Conservation (phyloP, 257 asterid genomes). For the Nicotiana benthamiana region DNA sequence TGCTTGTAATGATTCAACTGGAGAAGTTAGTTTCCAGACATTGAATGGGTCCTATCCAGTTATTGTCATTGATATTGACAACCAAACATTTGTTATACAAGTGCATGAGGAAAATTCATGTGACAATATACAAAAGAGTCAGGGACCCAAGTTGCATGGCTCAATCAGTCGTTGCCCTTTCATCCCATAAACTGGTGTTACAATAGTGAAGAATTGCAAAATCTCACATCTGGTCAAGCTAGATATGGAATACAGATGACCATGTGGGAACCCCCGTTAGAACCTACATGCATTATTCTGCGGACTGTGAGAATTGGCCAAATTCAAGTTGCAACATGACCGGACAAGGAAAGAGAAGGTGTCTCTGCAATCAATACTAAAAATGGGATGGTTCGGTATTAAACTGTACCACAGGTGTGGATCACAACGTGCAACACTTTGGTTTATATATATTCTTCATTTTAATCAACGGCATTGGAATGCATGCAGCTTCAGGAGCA, state of each 20-base stretch:
- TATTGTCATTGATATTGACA: neutral
- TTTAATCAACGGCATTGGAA: neutral
- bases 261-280: neutral
- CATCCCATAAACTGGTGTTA: neutral
- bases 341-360: constrained; percentile 7
- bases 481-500: neutral
- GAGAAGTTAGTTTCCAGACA: neutral
- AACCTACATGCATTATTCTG: constrained; percentile 8
- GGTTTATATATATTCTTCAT: neutral
- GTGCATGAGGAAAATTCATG: neutral
- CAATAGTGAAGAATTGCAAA: neutral
- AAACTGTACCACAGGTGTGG: constrained; percentile 9
- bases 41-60: neutral
- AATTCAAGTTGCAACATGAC: constrained; percentile 8
- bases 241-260: neutral
- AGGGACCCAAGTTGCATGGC: neutral
- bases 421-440: neutral
- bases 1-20: neutral
- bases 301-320: constrained; percentile 10
- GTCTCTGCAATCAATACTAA: constrained; percentile 9
- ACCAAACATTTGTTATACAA: neutral
- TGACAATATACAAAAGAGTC: neutral
- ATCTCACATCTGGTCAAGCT: neutral
- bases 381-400: constrained; percentile 2
- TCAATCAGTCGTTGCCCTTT: constrained; percentile 9